Conservation (phyloP, 441 rosid species). For the Gossypium laxum region DNA sequence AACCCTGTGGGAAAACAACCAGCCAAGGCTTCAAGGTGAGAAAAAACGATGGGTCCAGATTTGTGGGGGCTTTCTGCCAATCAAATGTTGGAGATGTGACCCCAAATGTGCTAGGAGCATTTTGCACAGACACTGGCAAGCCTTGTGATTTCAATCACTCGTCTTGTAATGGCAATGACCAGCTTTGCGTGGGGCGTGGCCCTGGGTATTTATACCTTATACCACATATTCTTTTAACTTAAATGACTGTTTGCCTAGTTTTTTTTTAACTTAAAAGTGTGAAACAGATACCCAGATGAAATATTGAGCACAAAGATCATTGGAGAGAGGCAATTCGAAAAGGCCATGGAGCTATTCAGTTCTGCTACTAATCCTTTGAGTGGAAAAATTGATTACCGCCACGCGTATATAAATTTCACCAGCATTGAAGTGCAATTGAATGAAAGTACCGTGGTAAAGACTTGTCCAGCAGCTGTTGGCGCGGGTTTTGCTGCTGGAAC, state of each 20-base stretch:
- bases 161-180: conserved; percentile 42
- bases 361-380: conserved; percentile 26
- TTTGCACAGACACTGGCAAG: conserved; percentile 36
- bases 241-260: background rate
- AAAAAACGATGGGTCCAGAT: conserved; percentile 33
- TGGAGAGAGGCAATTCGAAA: conserved; percentile 41
- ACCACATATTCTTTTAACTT: background rate
- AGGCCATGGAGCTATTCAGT: conserved; percentile 31
- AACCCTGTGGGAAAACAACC: conserved; percentile 30
- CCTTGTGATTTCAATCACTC: conserved; percentile 52
- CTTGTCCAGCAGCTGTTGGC: conserved; percentile 47
- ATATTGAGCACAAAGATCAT: conserved; percentile 42
- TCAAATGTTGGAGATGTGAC: conserved; percentile 53
- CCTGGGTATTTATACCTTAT: conserved; percentile 33
- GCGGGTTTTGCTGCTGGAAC: conserved; percentile 59
- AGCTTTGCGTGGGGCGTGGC: conserved; percentile 50
- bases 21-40: conserved; percentile 43
- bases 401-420: conserved; percentile 34
- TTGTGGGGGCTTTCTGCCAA: conserved; percentile 50
- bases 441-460: conserved; percentile 22
- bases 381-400: conserved; percentile 43
- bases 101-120: conserved; percentile 52
- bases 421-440: conserved; percentile 36
- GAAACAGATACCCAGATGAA: conserved; percentile 40
- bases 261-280: background rate